Conservation (phyloP, 23 red algal species). For the Gracilaria domingensis region DNA sequence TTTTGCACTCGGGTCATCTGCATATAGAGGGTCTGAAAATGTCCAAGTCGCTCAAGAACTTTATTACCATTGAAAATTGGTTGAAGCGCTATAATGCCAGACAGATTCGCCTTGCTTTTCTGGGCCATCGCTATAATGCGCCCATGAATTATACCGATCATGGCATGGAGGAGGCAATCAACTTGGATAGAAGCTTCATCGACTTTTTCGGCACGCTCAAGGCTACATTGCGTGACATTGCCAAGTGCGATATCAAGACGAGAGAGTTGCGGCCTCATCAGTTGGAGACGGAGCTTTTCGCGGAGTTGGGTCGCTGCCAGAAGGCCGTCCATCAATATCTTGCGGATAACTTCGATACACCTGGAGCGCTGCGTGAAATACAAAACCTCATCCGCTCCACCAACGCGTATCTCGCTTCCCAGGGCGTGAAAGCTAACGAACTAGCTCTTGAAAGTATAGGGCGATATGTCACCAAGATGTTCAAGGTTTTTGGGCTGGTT, state of each 20-base stretch:
- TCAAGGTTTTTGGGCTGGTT: constrained; percentile 80
- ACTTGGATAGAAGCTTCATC: constrained; percentile 70
- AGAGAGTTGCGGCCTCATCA: constrained; percentile 42
- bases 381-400: constrained; percentile 65
- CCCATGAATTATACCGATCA: constrained; percentile 91
- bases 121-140: constrained; percentile 85
- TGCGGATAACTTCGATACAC: constrained; percentile 92
- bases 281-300: constrained; percentile 55
- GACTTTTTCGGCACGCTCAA: constrained; percentile 86
- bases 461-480: constrained; percentile 76
- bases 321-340: constrained; percentile 57
- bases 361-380: constrained; percentile 62
- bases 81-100: constrained; percentile 71
- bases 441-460: constrained; percentile 45
- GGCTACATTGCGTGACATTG: constrained; percentile 72
- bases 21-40: constrained; percentile 99
- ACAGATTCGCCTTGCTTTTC: constrained; percentile 86
- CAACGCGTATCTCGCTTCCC: constrained; percentile 76
- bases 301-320: constrained; percentile 46
- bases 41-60: constrained; percentile 99
- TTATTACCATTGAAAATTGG: constrained; percentile 90
- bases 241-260: constrained; percentile 23
- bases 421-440: constrained; percentile 32
- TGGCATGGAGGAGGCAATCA: constrained; percentile 82
- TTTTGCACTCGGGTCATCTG: constrained; percentile 94